Evolutionary conservation across 345 rosid species (phyloP).

Genomic region (Dimocarpus longan): DNA sequence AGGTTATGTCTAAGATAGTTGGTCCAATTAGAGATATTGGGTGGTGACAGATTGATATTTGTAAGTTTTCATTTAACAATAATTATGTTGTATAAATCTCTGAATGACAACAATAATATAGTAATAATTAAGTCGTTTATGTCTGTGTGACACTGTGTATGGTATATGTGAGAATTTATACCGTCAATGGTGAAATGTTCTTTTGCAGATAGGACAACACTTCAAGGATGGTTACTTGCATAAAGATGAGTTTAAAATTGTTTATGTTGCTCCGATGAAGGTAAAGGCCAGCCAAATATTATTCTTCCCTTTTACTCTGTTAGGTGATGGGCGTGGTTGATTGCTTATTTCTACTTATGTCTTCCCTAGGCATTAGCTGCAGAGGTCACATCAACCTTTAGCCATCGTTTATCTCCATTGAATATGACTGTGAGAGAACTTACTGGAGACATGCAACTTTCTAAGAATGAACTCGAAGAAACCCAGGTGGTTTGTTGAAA

Average conservation of each 20-base stretch:
- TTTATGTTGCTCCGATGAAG: constrained; percentile 99
- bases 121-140: no score
- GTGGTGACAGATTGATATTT: neutral
- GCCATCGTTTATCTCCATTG: constrained; percentile 87
- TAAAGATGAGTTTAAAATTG: constrained; percentile 92
- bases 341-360: constrained; percentile 19
- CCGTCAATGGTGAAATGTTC: constrained; percentile 1
- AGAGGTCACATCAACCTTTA: constrained; percentile 89
- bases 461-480: constrained; percentile 85
- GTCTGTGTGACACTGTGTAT: neutral
- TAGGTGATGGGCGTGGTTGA: constrained; percentile 9
- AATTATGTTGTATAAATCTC: neutral
- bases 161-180: neutral
- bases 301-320: neutral
- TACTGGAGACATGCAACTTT: constrained; percentile 98
- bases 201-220: constrained; percentile 86
- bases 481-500: constrained; percentile 70
- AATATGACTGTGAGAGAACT: constrained; percentile 95
- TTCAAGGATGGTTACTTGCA: constrained; percentile 95
- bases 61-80: neutral
- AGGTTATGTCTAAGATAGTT: constrained; percentile 4
- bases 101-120: neutral
- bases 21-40: neutral
- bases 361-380: constrained; percentile 89
- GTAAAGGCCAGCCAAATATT: constrained; percentile 36